Percentiles rank a stretch among this genome's conserved stretches.
These are phyloP conservation scores for Chytridiales sp. DNA, from an alignment of 371 early-diverging fungal genomes.

Conservation along the genomic window DNA sequence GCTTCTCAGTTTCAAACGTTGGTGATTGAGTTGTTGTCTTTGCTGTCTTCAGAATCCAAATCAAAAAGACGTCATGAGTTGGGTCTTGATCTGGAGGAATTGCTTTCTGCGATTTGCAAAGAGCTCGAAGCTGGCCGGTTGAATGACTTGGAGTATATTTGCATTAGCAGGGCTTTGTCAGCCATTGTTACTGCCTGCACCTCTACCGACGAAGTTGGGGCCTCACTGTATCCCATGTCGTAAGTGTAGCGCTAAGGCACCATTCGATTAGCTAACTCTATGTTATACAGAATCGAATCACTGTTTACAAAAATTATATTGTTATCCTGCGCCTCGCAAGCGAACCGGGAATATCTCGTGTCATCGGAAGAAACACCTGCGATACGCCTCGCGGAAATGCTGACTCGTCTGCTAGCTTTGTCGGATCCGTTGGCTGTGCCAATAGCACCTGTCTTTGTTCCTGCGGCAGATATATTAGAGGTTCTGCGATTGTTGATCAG, in stretches of 20 bases:
- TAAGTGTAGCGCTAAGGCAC: background rate
- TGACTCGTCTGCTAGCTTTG: background rate
- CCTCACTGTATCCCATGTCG: no score
- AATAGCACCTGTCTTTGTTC: no score
- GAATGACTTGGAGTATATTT: background rate
- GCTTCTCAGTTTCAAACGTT: no score
- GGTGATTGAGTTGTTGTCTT: no score
- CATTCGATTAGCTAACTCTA: background rate
- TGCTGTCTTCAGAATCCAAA: no score
- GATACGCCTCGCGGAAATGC: background rate
- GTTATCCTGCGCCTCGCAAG: background rate
- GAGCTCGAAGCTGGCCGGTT: background rate
- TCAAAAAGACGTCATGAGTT: no score
- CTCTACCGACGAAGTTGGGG: no score
- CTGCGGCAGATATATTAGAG: no score
- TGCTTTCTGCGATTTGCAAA: background rate
- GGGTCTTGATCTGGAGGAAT: slow-evolving; percentile 1
- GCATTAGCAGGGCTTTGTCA: background rate
- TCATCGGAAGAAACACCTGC: background rate
- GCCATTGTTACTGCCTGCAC: background rate
- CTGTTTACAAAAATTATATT: no score
- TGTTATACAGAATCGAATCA: no score
- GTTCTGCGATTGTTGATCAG: no score
- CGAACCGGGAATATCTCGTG: slow-evolving; percentile 5
- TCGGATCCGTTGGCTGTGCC: background rate